Percentiles rank a stretch among this genome's conserved stretches.
These are phyloP conservation scores for Suhomyces bokatorum DNA, from an alignment of 1,139 yeast genomes.

Conservation along the genomic window DNA sequence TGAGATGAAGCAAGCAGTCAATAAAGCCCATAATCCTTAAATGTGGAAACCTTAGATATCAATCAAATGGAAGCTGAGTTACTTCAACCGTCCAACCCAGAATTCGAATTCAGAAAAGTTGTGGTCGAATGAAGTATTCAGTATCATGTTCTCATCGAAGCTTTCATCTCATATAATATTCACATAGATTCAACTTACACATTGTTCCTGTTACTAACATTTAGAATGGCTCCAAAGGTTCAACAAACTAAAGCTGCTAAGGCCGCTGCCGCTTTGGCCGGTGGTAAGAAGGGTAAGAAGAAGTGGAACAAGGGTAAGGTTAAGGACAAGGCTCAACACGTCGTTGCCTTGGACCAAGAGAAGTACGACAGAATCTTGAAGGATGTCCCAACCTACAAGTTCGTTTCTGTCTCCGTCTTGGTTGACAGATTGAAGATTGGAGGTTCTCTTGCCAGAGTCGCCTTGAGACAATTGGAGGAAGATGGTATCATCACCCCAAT, in stretches of 20 bases:
- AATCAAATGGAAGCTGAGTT: too few relatives aligned
- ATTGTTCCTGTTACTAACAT: slow-evolving; percentile 35
- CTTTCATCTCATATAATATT: too few relatives aligned
- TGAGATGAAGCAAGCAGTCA: neutral
- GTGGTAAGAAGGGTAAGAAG: slow-evolving; percentile 99
- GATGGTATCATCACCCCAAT: slow-evolving; percentile 96
- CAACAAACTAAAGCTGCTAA: slow-evolving; percentile 99
- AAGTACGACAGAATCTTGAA: slow-evolving; percentile 98
- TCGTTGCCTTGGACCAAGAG: slow-evolving; percentile 96
- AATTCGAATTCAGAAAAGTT: neutral
- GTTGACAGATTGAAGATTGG: slow-evolving; percentile 99
- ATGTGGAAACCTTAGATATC: neutral
- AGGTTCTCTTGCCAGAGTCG: slow-evolving; percentile 99
- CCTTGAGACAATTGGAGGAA: slow-evolving; percentile 91
- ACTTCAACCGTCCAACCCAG: too few relatives aligned
- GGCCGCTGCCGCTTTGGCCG: slow-evolving; percentile 99
- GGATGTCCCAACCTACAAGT: slow-evolving; percentile 99
- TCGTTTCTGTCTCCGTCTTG: slow-evolving; percentile 94
- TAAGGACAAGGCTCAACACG: slow-evolving; percentile 99
- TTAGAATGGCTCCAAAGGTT: slow-evolving; percentile 96
- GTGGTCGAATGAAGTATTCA: neutral
- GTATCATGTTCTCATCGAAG: too few relatives aligned
- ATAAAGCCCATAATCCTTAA: too few relatives aligned
- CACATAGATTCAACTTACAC: neutral
- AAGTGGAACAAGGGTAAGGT: slow-evolving; percentile 99